phyloP scores from a whole-genome alignment of 1,284 basidiomycete genomes.

The Puccinia triticina region DNA sequence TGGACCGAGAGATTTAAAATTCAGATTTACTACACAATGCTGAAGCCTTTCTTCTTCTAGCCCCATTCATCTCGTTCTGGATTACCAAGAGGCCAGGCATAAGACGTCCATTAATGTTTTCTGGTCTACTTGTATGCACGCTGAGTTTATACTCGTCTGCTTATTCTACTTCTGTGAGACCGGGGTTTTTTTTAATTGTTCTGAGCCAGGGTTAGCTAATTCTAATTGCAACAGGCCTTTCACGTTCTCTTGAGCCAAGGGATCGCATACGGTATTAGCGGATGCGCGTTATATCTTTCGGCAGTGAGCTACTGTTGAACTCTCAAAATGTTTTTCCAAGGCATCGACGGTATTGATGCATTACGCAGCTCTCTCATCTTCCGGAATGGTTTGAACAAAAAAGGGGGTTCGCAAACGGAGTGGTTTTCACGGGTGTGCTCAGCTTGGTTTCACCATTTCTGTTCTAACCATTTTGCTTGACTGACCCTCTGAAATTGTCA shows the following conservation, averaged over 20 bases:
- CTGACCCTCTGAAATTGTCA: neutral
- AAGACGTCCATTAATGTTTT: slow-evolving; percentile 24
- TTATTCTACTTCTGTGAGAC: slow-evolving; percentile 35
- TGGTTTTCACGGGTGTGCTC: slow-evolving; percentile 42
- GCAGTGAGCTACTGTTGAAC: slow-evolving; percentile 19
- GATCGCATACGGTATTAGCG: slow-evolving; percentile 37
- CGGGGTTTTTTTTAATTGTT: neutral
- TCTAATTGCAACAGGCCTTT: slow-evolving; percentile 23
- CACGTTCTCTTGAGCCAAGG: slow-evolving; percentile 45
- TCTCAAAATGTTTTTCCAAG: no score
- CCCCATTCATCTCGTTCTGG: slow-evolving; percentile 14
- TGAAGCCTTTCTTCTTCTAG: neutral
- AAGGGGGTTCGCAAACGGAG: slow-evolving; percentile 43
- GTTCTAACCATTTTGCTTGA: neutral
- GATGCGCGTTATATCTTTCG: slow-evolving; percentile 34
- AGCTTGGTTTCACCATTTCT: neutral
- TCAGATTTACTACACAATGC: no score
- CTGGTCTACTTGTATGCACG: neutral
- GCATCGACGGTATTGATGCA: neutral
- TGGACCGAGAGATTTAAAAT: neutral
- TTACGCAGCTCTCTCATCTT: slow-evolving; percentile 38
- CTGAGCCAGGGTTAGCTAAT: neutral
- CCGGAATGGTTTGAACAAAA: slow-evolving; percentile 36
- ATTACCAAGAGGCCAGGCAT: slow-evolving; percentile 21
- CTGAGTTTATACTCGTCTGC: slow-evolving; percentile 37